Evolutionary conservation across 495 filamentous ascomycete species (phyloP).

Genomic region (Talaromyces trachyspermus): DNA sequence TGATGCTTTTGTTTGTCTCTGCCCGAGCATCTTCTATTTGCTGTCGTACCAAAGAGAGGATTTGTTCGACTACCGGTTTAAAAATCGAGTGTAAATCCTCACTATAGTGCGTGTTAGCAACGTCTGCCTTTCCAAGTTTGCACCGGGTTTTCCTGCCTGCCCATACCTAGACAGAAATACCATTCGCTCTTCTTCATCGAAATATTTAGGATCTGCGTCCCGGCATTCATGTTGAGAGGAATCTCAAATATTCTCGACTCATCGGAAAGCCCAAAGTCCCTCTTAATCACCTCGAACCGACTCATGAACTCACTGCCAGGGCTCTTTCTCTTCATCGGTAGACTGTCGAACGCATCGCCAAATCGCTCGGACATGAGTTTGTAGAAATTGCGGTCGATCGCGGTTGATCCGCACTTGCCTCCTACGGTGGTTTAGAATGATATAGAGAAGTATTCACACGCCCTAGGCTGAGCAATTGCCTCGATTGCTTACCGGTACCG

Average conservation of each 20-base stretch:
- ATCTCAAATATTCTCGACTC: not conserved
- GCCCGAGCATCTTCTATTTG: conserved; percentile 33
- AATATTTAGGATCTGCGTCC: conserved; percentile 2
- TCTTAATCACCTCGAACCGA: conserved; percentile 7
- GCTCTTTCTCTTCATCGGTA: conserved; percentile 5
- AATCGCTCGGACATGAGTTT: conserved; percentile 26
- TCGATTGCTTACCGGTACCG: conserved; percentile 3
- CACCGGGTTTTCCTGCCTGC: no score
- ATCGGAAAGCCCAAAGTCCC: conserved; percentile 5
- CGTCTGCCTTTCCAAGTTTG: no score
- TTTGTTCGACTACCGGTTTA: conserved; percentile 46
- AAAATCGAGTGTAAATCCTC: conserved; percentile 40
- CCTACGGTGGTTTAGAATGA: conserved; percentile 16
- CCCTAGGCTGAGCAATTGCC: conserved; percentile 1
- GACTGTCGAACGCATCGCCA: conserved; percentile 8
- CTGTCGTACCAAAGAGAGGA: conserved; percentile 49
- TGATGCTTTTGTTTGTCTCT: conserved; percentile 26
- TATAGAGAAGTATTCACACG: not conserved
- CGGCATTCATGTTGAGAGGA: not conserved
- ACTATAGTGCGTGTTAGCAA: no score
- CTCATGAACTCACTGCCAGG: conserved; percentile 8
- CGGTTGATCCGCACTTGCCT: conserved; percentile 43
- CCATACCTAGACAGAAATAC: not conserved
- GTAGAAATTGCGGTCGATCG: conserved; percentile 36
- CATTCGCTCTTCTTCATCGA: conserved; percentile 1